Evolutionary conservation across 2,329 filamentous ascomycete genomes (phyloP), one percentile per base, ranked within the genome.

Genomic region (Macrophomina pseudophaseolina): DNA sequence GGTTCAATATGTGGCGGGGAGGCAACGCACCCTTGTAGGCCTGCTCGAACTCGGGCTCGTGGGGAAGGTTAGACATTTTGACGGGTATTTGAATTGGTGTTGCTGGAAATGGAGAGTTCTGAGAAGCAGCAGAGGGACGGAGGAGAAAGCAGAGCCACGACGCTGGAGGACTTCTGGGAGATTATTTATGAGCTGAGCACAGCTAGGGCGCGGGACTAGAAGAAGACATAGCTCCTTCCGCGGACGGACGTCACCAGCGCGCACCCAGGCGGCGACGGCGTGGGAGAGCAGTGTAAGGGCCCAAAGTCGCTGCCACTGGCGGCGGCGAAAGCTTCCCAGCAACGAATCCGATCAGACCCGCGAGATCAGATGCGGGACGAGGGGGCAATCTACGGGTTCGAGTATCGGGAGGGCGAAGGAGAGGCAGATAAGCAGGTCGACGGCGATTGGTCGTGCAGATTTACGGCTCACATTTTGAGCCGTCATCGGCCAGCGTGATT

Each of bases 41-140:
- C 88, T 98, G 94, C 89, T 97, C 90, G 85, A 98, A 98, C 86
- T 99, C 94, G 77, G 95, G 94, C 88, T 98, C 94, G 71, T 84
- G 83, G 63, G 92, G 88, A 76, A 95, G 86, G 85, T 95, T 90
- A 72, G 93, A 91, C 92, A 96, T 95, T 71, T 69, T 75, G 68
- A 58, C 66, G 60, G 63, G 44, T 62, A 23, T 52, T 14, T 23
- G n/a, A 30, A 33, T 7, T 62, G 23, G 40, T 30, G 16, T 53
- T 40, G 64, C 30, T 23, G 52, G 35, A 66, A 49, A 9, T 65
- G 63, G n/a, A 48, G 52, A n/a, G 18, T 42, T 54, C 38, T 42
- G 66, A 63, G 52, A 67, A 54, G 62, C 54, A 67, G 66, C 40
- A 67, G 53, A 46, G 67, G 40, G 62, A 68, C 35, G 60, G 66